Evolutionary conservation across 2,329 filamentous ascomycete species (phyloP).

Genomic region (Diaporthe longicolla): DNA sequence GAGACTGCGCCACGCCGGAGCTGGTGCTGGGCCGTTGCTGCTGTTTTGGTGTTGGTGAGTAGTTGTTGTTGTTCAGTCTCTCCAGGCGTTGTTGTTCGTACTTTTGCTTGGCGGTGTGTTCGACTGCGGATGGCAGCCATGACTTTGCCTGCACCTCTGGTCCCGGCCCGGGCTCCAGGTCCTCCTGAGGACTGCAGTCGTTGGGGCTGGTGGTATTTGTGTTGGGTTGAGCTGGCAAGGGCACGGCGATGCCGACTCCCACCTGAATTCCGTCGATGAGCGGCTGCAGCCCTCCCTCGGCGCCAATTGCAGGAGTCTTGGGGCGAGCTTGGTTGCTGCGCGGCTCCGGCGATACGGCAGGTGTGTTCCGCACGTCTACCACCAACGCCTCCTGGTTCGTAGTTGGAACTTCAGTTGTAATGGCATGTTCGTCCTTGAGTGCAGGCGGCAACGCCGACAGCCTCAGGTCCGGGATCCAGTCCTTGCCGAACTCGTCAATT

Average conservation of each 20-base stretch:
- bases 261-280: not conserved
- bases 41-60: constrained; percentile 8
- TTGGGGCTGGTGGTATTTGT: constrained; percentile 21
- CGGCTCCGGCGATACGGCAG: constrained; percentile 19
- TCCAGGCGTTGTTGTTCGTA: constrained; percentile 33
- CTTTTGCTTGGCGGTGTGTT: constrained; percentile 47
- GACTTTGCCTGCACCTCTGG: constrained; percentile 44
- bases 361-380: not conserved
- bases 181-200: not conserved
- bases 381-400: not conserved
- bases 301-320: not conserved
- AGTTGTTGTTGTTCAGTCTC: constrained; percentile 1
- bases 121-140: constrained; percentile 56
- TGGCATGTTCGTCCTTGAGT: not conserved
- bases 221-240: constrained; percentile 21
- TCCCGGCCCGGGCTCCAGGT: constrained; percentile 48
- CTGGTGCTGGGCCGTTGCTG: constrained; percentile 37
- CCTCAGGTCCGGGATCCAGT: constrained; percentile 51
- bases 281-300: not conserved
- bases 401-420: not conserved
- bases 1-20: constrained; percentile 26
- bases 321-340: constrained; percentile 18
- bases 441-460: constrained; percentile 15
- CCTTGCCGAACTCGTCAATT: constrained; percentile 64
- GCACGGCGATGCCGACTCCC: constrained; percentile 34